phyloP scores from a whole-genome alignment of 2,329 filamentous ascomycete genomes.

The Fusarium chuoi region DNA sequence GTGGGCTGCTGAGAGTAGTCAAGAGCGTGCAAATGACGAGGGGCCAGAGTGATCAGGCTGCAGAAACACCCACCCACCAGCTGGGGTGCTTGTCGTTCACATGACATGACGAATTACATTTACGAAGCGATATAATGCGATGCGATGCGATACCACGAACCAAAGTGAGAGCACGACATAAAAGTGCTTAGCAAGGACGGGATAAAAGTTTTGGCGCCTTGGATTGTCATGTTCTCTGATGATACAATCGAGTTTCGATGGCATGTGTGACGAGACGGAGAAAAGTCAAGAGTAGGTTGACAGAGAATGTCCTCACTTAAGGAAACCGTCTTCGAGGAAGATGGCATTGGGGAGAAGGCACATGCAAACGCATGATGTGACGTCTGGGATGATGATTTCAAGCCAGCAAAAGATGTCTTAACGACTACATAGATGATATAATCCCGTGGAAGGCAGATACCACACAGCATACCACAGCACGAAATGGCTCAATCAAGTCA shows the following conservation, averaged over 20 bases:
- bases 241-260: constrained; percentile 2
- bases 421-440: constrained; percentile 10
- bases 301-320: not conserved
- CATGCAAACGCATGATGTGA: not conserved
- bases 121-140: constrained; percentile 41
- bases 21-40: constrained; percentile 41
- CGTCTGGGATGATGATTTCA: constrained; percentile 4
- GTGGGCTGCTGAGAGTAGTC: constrained; percentile 53
- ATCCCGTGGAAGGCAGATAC: constrained; percentile 12
- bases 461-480: constrained; percentile 3
- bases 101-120: constrained; percentile 35
- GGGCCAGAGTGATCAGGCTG: constrained; percentile 38
- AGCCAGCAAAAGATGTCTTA: constrained; percentile 3
- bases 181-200: not conserved
- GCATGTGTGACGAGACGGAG: not conserved
- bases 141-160: constrained; percentile 23
- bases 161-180: constrained; percentile 1
- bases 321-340: not conserved
- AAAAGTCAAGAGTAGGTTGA: not conserved
- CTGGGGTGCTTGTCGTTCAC: constrained; percentile 8
- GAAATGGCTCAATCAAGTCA: not conserved
- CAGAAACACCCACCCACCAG: not conserved
- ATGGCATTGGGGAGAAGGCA: not conserved
- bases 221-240: constrained; percentile 9
- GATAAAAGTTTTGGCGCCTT: constrained; percentile 9